Evolutionary conservation across 306 rosid species (phyloP).

Genomic region (Pachyrhizus erosus): DNA sequence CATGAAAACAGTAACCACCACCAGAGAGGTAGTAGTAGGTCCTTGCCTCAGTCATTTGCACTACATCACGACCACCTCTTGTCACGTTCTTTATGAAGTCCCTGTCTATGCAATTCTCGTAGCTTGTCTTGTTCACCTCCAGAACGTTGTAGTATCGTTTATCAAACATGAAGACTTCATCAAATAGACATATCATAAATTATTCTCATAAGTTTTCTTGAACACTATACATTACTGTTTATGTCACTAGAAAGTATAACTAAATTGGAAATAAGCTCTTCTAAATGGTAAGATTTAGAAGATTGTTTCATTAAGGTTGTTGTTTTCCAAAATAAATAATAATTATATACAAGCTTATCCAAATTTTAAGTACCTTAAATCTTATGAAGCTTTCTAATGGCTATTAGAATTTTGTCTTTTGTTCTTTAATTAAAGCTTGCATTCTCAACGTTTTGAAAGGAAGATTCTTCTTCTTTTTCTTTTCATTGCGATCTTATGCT

Average conservation of each 20-base stretch:
- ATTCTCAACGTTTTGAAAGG: constrained; percentile 36
- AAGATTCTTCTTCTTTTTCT: constrained; percentile 25
- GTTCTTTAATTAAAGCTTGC: constrained; percentile 25
- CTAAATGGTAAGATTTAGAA: no score
- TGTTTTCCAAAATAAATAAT: background rate
- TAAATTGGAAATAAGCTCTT: no score
- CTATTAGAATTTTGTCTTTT: constrained; percentile 6
- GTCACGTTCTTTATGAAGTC: constrained; percentile 67
- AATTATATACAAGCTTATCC: background rate
- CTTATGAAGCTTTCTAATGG: constrained; percentile 3
- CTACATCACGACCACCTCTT: constrained; percentile 79
- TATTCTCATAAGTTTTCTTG: no score
- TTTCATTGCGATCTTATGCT: constrained; percentile 4
- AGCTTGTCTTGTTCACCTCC: constrained; percentile 78
- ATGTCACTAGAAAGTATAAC: no score
- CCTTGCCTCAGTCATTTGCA: constrained; percentile 53
- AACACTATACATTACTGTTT: no score
- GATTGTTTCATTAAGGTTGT: background rate
- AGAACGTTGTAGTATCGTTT: constrained; percentile 65
- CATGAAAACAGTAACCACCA: constrained; percentile 77
- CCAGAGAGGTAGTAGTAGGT: constrained; percentile 65
- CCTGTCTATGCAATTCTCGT: constrained; percentile 61
- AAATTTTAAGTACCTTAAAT: constrained; percentile 32
- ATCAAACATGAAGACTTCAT: constrained; percentile 67
- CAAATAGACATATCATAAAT: no score